These are phyloP conservation scores for Pinus taeda DNA, from an alignment of 75 land plant species.

Conservation along the genomic window DNA sequence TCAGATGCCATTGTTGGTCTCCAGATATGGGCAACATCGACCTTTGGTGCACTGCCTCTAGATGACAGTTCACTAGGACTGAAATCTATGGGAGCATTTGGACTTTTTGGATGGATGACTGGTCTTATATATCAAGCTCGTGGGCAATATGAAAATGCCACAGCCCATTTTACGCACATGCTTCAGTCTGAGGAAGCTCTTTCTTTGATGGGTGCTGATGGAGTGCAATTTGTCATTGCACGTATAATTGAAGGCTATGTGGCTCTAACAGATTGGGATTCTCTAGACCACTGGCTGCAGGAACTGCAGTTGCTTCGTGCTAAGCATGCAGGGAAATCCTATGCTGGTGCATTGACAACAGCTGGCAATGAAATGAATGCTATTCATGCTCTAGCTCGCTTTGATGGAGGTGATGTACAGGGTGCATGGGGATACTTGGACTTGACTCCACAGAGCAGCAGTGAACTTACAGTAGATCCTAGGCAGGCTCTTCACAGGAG, in stretches of 20 bases:
- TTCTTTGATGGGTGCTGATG: conserved; percentile 77
- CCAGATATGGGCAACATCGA: conserved; percentile 62
- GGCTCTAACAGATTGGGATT: conserved; percentile 90
- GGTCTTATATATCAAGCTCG: conserved; percentile 84
- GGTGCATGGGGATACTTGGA: conserved; percentile 88
- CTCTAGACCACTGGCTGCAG: conserved; percentile 79
- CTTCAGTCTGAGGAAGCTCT: conserved; percentile 84
- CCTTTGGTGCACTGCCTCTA: conserved; percentile 61
- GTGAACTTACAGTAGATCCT: conserved; percentile 89
- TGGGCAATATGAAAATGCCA: conserved; percentile 90
- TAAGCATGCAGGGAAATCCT: conserved; percentile 87
- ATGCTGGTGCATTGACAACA: conserved; percentile 90
- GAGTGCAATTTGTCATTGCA: conserved; percentile 84
- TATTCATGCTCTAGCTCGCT: conserved; percentile 86
- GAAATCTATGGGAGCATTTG: conserved; percentile 19
- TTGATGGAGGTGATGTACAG: conserved; percentile 85
- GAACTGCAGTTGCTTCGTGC: conserved; percentile 89
- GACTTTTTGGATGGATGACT: conserved; percentile 76
- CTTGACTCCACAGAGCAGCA: conserved; percentile 96
- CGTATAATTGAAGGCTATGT: conserved; percentile 85
- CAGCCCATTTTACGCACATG: conserved; percentile 70
- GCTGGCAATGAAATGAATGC: conserved; percentile 98
- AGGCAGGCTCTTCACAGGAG: conserved; percentile 85
- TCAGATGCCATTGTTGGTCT: conserved; percentile 74
- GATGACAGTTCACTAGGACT: conserved; percentile 41